A percentile compares a stretch with the other conserved stretches of the same genome.
phyloP scores from a whole-genome alignment of 495 filamentous ascomycete genomes.

The Podospora anserina region DNA sequence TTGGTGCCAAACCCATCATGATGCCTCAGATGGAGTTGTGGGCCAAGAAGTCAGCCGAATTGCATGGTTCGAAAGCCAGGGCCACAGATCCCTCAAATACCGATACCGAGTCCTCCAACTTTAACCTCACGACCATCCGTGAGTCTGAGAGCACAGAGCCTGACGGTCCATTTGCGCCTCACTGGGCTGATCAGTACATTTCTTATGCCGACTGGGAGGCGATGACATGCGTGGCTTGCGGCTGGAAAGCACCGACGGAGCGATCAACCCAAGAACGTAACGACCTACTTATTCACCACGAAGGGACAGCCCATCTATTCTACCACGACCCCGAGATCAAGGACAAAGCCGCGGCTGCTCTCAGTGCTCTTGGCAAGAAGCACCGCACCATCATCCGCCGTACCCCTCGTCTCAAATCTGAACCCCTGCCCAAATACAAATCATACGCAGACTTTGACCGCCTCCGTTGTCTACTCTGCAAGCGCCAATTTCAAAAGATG shows the following conservation, averaged over 20 bases:
- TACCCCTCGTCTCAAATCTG: constrained; percentile 27
- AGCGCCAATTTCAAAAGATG: constrained; percentile 65
- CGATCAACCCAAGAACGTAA: constrained; percentile 24
- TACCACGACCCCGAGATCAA: constrained; percentile 35
- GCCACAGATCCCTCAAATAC: constrained; percentile 18
- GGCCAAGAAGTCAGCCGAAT: constrained; percentile 80
- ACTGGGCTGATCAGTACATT: constrained; percentile 27
- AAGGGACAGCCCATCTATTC: constrained; percentile 28
- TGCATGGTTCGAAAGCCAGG: constrained; percentile 56
- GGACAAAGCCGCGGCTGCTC: constrained; percentile 30
- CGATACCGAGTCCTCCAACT: constrained; percentile 14
- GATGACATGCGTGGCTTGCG: constrained; percentile 33
- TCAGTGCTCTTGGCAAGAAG: constrained; percentile 28
- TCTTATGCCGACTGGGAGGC: constrained; percentile 39
- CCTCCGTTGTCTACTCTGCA: constrained; percentile 76
- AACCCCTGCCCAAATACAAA: constrained; percentile 27
- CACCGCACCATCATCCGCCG: constrained; percentile 29
- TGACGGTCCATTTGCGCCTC: constrained; percentile 22
- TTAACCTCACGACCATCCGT: background rate
- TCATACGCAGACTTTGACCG: constrained; percentile 69
- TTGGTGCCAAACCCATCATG: constrained; percentile 50
- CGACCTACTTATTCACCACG: constrained; percentile 34
- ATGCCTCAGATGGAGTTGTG: constrained; percentile 78
- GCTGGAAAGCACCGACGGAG: constrained; percentile 28
- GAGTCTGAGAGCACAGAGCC: constrained; percentile 22